Conservation (phyloP, 768 basidiomycete genomes). For the Rhodotorula babjevae region DNA sequence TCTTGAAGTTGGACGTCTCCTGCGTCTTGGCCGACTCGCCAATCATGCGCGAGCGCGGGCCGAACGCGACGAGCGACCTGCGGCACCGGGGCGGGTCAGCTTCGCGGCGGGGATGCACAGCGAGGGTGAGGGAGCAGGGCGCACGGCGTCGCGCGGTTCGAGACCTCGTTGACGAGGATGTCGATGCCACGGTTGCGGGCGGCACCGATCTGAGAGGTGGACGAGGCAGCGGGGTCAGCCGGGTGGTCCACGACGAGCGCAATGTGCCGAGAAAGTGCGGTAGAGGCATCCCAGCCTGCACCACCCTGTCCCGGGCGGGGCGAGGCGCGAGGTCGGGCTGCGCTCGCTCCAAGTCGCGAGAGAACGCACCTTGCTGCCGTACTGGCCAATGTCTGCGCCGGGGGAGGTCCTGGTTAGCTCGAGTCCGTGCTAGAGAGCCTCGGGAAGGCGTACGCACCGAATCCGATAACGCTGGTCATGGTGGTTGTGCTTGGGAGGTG, state of each 20-base stretch:
- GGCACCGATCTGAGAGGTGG: conserved; percentile 34
- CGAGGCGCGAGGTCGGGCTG: background rate
- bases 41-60: conserved; percentile 79
- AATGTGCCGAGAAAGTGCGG: background rate
- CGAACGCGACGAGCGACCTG: conserved; percentile 92
- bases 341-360: background rate
- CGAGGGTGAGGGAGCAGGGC: conserved; percentile 42
- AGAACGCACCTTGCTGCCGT: conserved; percentile 33
- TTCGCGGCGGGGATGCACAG: no score
- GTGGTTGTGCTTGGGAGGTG: background rate
- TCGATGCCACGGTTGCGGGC: conserved; percentile 67
- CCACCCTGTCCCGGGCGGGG: background rate
- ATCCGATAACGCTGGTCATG: conserved; percentile 35
- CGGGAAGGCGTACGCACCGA: conserved; percentile 11
- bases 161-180: conserved; percentile 96
- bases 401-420: background rate
- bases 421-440: background rate
- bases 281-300: no score
- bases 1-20: conserved; percentile 96
- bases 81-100: no score
- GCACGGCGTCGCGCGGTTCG: conserved; percentile 92
- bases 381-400: conserved; percentile 37
- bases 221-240: background rate
- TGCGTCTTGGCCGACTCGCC: conserved; percentile 96
- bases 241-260: background rate